Percentiles rank a stretch among this genome's conserved stretches.
Evolutionary conservation across 2,329 filamentous ascomycete genomes (phyloP).

Genomic region (Penicillium sp.): DNA sequence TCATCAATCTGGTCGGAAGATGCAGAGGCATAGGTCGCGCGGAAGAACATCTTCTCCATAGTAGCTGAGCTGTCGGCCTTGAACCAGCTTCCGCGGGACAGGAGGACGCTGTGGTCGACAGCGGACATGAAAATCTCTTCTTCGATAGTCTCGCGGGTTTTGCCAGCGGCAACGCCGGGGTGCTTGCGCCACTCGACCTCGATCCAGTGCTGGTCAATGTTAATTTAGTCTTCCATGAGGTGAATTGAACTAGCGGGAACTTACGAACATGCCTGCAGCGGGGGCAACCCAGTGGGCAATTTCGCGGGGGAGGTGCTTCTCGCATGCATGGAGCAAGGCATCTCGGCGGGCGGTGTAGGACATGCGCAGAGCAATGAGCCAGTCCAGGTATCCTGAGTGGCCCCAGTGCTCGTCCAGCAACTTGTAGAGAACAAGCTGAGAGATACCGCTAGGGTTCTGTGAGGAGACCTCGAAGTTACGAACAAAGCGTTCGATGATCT

Average conservation of each 20-base stretch:
- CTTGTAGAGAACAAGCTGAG: constrained; percentile 82
- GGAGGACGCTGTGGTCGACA: constrained; percentile 73
- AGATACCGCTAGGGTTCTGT: constrained; percentile 82
- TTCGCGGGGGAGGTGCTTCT: constrained; percentile 69
- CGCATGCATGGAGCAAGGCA: constrained; percentile 74
- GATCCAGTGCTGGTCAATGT: constrained; percentile 45
- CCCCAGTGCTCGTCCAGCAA: constrained; percentile 93
- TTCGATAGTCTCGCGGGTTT: constrained; percentile 60
- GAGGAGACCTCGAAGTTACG: constrained; percentile 80
- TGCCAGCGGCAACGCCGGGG: constrained; percentile 39
- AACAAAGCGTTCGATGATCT: constrained; percentile 79
- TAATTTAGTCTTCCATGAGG: not conserved
- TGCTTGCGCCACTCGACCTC: constrained; percentile 48
- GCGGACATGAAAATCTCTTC: constrained; percentile 79
- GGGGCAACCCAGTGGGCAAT: constrained; percentile 79
- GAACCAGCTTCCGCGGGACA: constrained; percentile 90
- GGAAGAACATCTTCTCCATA: constrained; percentile 73
- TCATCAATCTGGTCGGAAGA: constrained; percentile 67
- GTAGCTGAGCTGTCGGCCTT: constrained; percentile 65
- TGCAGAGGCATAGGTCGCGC: constrained; percentile 85
- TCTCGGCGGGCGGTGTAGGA: constrained; percentile 81
- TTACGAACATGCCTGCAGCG: constrained; percentile 89
- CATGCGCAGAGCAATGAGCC: constrained; percentile 78
- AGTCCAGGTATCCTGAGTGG: constrained; percentile 82
- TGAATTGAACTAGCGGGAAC: constrained; percentile 37